These are phyloP conservation scores for Neovahlkampfia damariscottae DNA, from an alignment of 78 protist genomes.

Conservation along the genomic window DNA sequence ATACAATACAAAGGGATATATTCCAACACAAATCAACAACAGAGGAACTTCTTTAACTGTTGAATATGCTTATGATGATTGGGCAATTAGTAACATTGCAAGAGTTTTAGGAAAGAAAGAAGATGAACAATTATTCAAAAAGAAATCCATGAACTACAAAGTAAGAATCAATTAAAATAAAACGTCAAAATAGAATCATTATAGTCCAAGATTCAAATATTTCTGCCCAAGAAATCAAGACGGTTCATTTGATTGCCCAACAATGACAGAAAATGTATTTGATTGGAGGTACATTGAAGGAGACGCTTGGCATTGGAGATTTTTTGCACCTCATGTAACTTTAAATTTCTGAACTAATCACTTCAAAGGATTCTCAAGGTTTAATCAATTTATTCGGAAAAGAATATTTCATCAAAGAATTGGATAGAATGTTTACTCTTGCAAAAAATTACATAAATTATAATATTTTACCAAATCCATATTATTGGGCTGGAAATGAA, in stretches of 20 bases:
- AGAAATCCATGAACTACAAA: not conserved
- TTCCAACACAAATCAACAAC: not conserved
- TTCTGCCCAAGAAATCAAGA: no score
- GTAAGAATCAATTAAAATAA: not conserved
- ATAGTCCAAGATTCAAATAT: no score
- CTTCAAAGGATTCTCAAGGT: not conserved
- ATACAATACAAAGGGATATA: conserved; percentile 23
- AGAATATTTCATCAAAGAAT: not conserved
- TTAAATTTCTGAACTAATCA: no score
- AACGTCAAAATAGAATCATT: not conserved
- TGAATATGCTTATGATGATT: conserved; percentile 12
- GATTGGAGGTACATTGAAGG: no score
- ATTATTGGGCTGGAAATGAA: conserved; percentile 32
- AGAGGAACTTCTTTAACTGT: not conserved
- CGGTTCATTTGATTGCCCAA: no score
- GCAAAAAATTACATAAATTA: not conserved
- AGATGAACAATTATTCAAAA: not conserved
- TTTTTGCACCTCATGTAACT: conserved; percentile 25
- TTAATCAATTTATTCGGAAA: not conserved
- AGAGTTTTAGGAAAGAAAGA: not conserved
- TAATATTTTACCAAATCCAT: conserved; percentile 7
- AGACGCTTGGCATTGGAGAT: conserved; percentile 11
- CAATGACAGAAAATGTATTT: no score
- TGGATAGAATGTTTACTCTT: not conserved
- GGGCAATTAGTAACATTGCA: not conserved